Conservation (phyloP, 768 basidiomycete genomes). For the Rhizopogon rudus region DNA sequence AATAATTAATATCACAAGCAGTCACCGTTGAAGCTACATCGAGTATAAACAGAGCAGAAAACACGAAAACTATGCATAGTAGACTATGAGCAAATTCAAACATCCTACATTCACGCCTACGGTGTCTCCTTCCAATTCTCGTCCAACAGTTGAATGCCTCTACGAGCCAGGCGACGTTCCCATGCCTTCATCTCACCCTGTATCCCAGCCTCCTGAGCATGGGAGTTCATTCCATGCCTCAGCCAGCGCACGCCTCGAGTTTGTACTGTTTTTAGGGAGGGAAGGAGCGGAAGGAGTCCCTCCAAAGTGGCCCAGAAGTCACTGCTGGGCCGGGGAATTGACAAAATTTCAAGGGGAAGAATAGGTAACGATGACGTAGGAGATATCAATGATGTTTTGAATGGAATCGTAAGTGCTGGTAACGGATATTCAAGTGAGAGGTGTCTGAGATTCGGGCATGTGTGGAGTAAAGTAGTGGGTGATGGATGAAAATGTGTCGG, state of each 20-base stretch:
- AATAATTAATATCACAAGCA: too few species aligned
- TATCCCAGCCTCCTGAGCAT: slow-evolving; percentile 68
- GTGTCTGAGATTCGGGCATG: slow-evolving; percentile 55
- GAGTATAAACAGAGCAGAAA: neutral
- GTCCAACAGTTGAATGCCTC: slow-evolving; percentile 62
- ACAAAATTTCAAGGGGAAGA: slow-evolving; percentile 53
- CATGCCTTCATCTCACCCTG: slow-evolving; percentile 81
- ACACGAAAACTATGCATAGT: neutral
- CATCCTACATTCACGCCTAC: slow-evolving; percentile 5
- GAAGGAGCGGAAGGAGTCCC: slow-evolving; percentile 48
- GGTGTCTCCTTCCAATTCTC: slow-evolving; percentile 59
- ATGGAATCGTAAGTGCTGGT: slow-evolving; percentile 39
- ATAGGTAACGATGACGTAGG: slow-evolving; percentile 25
- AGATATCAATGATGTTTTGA: slow-evolving; percentile 1
- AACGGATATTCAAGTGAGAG: slow-evolving; percentile 70
- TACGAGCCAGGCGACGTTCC: slow-evolving; percentile 54
- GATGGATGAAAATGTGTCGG: slow-evolving; percentile 55
- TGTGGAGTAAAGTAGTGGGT: slow-evolving; percentile 40
- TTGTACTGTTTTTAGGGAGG: slow-evolving; percentile 51
- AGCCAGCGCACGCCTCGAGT: slow-evolving; percentile 72
- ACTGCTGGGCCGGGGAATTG: slow-evolving; percentile 67
- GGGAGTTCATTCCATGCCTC: slow-evolving; percentile 54
- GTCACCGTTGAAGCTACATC: neutral
- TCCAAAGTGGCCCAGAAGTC: slow-evolving; percentile 57
- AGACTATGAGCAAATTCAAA: neutral